Conservation (phyloP, 139 green algal genomes). For the Chlamydomonas schloesseri region DNA sequence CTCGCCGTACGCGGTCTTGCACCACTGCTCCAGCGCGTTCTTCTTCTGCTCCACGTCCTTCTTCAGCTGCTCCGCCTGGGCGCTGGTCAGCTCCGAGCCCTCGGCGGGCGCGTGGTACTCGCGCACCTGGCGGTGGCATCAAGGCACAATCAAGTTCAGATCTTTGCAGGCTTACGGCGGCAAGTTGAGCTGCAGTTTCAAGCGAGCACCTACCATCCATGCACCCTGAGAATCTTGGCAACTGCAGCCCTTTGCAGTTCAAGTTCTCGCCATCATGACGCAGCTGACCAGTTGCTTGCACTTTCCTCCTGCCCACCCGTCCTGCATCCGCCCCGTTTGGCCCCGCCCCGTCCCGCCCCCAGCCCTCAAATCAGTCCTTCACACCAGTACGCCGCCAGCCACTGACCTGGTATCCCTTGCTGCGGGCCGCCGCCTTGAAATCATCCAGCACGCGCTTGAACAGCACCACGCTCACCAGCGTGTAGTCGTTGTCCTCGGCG, state of each 20-base stretch:
- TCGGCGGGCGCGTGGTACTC: constrained; percentile 68
- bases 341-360: too few relatives aligned
- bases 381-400: too few relatives aligned
- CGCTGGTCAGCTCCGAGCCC: constrained; percentile 36
- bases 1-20: constrained; percentile 91
- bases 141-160: neutral
- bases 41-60: constrained; percentile 77
- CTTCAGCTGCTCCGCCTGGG: constrained; percentile 64
- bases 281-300: too few relatives aligned
- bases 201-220: too few relatives aligned
- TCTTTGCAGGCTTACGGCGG: neutral
- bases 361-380: too few relatives aligned
- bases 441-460: constrained; percentile 92
- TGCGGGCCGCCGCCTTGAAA: constrained; percentile 91
- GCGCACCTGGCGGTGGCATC: constrained; percentile 60
- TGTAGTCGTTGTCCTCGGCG: constrained; percentile 93
- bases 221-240: too few relatives aligned
- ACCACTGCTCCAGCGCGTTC: constrained; percentile 87
- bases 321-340: too few relatives aligned
- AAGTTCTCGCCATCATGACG: too few relatives aligned
- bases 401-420: constrained; percentile 88
- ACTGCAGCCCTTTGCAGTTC: too few relatives aligned
- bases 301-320: too few relatives aligned
- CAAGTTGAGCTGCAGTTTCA: too few relatives aligned
- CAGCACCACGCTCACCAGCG: constrained; percentile 87